These are phyloP conservation scores for Vanilla planifolia DNA, from an alignment of 106 monocot species.

Conservation along the genomic window DNA sequence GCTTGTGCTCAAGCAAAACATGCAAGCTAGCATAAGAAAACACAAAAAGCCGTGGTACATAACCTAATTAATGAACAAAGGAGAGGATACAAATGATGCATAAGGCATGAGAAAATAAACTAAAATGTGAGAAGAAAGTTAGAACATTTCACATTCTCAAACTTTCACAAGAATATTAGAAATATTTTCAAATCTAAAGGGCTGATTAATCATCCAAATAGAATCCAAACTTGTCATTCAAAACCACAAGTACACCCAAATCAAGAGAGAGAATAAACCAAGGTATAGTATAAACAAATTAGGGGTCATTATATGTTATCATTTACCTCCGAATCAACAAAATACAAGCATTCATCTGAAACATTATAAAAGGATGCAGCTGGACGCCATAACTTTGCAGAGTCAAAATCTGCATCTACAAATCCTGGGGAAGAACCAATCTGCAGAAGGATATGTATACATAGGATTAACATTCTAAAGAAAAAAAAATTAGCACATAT, in stretches of 20 bases:
- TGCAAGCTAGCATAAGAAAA: too few relatives aligned
- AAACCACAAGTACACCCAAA: neutral
- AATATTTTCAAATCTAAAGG: neutral
- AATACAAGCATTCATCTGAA: conserved; percentile 61
- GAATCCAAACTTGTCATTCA: neutral
- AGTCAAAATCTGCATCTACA: conserved; percentile 94
- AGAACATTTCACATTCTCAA: too few relatives aligned
- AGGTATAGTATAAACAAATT: neutral
- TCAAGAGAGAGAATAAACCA: neutral
- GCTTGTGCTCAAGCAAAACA: too few relatives aligned
- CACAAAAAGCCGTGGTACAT: too few relatives aligned
- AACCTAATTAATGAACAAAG: too few relatives aligned
- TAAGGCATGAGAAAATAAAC: too few relatives aligned
- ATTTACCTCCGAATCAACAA: conserved; percentile 89
- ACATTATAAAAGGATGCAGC: conserved; percentile 63
- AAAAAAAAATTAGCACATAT: too few relatives aligned
- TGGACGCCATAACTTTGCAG: conserved; percentile 65
- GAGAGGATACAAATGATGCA: too few relatives aligned
- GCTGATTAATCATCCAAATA: neutral
- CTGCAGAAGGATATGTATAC: conserved; percentile 29
- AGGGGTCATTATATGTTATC: too few relatives aligned
- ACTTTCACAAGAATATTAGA: neutral
- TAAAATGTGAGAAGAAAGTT: too few relatives aligned
- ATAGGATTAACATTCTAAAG: neutral
- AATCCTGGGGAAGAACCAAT: conserved; percentile 89